Evolutionary conservation across 495 filamentous ascomycete genomes (phyloP).

Genomic region (Aspergillus diversus): DNA sequence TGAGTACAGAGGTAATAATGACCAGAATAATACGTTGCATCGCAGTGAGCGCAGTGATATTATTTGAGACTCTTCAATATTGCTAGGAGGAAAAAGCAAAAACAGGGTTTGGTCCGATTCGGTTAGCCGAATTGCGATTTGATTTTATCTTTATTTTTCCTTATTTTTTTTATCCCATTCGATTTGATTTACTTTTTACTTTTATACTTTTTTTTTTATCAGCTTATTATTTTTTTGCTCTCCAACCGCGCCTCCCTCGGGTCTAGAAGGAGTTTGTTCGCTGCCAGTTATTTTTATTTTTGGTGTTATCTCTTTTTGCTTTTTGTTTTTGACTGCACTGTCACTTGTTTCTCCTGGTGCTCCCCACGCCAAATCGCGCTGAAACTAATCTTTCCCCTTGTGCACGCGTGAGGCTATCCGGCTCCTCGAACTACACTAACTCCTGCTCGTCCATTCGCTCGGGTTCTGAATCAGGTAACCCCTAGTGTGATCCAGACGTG

Average conservation of each 20-base stretch:
- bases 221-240: conserved; percentile 2
- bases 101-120: conserved; percentile 2
- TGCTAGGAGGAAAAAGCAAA: background rate
- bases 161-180: conserved; percentile 28
- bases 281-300: conserved; percentile 10
- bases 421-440: background rate
- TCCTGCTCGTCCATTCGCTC: background rate
- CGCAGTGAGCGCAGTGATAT: too few relatives aligned
- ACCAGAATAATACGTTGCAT: too few relatives aligned
- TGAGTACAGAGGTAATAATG: too few relatives aligned
- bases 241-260: conserved; percentile 24
- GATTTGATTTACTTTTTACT: conserved; percentile 24
- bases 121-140: background rate
- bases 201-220: conserved; percentile 19
- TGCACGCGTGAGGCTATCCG: background rate
- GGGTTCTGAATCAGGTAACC: background rate
- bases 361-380: conserved; percentile 7
- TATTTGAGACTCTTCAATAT: background rate
- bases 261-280: conserved; percentile 1
- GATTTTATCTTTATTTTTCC: background rate
- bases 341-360: background rate
- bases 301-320: conserved; percentile 9
- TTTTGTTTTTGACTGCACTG: conserved; percentile 10
- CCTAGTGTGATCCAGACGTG: background rate
- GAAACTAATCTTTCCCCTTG: background rate